Percentiles rank a stretch among this genome's conserved stretches.
Evolutionary conservation across 306 rosid species (phyloP).

Genomic region (Casuarina cunninghamiana): DNA sequence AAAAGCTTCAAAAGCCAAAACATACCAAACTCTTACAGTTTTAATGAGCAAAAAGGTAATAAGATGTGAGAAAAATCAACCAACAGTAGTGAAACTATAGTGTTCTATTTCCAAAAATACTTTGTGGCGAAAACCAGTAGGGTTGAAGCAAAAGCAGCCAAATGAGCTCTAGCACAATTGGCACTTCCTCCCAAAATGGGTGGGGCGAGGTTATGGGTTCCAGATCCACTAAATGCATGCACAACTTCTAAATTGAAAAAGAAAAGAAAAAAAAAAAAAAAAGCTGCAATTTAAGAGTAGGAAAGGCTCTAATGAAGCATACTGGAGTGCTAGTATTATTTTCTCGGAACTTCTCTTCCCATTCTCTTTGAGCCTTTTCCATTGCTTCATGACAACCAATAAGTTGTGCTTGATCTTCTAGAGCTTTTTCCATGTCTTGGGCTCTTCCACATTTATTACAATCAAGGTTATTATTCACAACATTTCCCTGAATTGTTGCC

Average conservation of each 20-base stretch:
- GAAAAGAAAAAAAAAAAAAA: conserved; percentile 5
- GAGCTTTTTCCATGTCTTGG: conserved; percentile 72
- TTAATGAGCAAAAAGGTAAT: background rate
- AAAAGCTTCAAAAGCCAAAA: background rate
- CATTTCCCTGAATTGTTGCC: conserved; percentile 28
- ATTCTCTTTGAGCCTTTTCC: conserved; percentile 89
- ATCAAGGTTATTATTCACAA: conserved; percentile 31
- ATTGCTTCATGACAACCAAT: conserved; percentile 78
- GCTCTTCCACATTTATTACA: conserved; percentile 48
- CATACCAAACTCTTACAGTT: background rate
- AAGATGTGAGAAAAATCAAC: background rate
- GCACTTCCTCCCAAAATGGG: background rate
- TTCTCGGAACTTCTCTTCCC: conserved; percentile 97
- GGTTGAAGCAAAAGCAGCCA: background rate
- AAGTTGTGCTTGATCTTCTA: conserved; percentile 73
- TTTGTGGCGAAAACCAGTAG: background rate
- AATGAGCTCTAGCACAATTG: background rate
- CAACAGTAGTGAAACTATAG: background rate
- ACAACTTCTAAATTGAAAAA: background rate
- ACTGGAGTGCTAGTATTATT: conserved; percentile 73
- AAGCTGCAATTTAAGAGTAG: conserved; percentile 7
- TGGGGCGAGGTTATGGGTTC: background rate
- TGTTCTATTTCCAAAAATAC: background rate
- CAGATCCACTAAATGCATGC: background rate
- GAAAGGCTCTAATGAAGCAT: conserved; percentile 39